Percentiles rank a stretch among this genome's conserved stretches.
Conservation (phyloP, 2,329 filamentous ascomycete species). For the Sphaerulina populicola region DNA sequence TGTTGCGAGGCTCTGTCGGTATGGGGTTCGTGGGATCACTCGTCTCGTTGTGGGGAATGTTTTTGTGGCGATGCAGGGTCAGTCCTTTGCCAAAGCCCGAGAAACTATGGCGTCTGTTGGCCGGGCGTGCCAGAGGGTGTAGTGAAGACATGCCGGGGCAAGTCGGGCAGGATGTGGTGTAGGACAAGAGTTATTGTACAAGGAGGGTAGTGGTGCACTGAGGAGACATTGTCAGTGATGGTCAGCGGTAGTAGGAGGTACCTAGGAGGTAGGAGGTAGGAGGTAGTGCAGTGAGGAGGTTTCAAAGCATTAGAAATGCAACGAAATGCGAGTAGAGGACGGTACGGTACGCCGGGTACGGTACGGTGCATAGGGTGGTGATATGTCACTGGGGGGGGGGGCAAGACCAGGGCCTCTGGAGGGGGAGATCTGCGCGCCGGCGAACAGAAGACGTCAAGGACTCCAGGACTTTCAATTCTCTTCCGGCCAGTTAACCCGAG, state of each 20-base stretch:
- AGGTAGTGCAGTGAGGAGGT: neutral
- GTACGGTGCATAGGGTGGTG: neutral
- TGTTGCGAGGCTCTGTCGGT: constrained; percentile 35
- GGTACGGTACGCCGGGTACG: no score
- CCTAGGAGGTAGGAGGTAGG: no score
- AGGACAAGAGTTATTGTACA: neutral
- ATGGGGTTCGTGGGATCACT: constrained; percentile 43
- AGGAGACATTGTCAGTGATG: neutral
- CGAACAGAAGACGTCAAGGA: neutral
- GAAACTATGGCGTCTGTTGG: constrained; percentile 28
- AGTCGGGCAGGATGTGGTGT: neutral
- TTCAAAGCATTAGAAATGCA: constrained; percentile 7
- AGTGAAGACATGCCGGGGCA: constrained; percentile 16
- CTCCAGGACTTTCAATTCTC: neutral
- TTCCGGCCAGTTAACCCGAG: neutral
- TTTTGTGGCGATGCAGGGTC: constrained; percentile 29
- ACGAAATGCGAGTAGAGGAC: neutral
- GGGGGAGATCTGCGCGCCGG: neutral
- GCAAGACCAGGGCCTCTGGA: neutral
- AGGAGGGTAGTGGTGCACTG: constrained; percentile 2
- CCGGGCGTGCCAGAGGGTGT: constrained; percentile 4
- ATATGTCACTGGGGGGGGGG: neutral
- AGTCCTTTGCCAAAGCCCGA: constrained; percentile 22
- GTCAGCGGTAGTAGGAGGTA: neutral
- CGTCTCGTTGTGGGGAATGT: constrained; percentile 37